Evolutionary conservation across 2,329 filamentous ascomycete species (phyloP), one percentile per base, ranked within the genome.

Genomic region (Arachnopeziza araneosa): DNA sequence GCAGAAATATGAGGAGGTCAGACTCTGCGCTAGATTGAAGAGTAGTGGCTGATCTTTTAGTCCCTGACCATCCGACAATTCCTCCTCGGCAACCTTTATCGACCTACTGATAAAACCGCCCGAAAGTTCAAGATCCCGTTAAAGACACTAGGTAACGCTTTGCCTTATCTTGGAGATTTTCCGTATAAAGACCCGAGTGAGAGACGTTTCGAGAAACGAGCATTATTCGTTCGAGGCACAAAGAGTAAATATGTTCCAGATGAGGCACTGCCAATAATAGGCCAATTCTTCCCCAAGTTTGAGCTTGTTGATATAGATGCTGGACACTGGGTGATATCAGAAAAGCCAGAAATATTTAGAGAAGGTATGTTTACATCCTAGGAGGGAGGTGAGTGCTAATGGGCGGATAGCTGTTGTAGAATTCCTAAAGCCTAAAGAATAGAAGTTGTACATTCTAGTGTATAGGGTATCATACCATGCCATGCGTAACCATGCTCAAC

Each of bases 291-390:
- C 70, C 91, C 91, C 12, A 79, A 80, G 24, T 96, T 95, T 70
- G 77, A 84, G 71, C 70, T 95, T 30, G 83, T 80, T 54, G 88
- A 93, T 74, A 77, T 96, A 32, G 87, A 95, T 48, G 83, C 87
- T 9, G 91, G 91, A 0, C 91, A 96, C 73, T 96, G 91, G 91
- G 78, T 96, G 5, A 92, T 93, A 63, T 91, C 89, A n/a, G 91
- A 96, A 78, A 87, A 91, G 68, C 91, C 91, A 0, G 85, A 91
- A 70, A 86, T 80, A 10, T 96, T 96, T 66, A 84, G 87, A 70
- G 77, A 83, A 79, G 87, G 90, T 91, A 72, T 72, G 82, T 72
- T 52, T 60, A 8, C 49, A 24, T 19, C 44, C 19, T 50, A 10
- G 49, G 26, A 26, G 24, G 22, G 19, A 14, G 32, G 12, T 24